These are phyloP conservation scores for Vaccinium macrocarpon DNA, from an alignment of 148 eudicot genomes.

Conservation along the genomic window DNA sequence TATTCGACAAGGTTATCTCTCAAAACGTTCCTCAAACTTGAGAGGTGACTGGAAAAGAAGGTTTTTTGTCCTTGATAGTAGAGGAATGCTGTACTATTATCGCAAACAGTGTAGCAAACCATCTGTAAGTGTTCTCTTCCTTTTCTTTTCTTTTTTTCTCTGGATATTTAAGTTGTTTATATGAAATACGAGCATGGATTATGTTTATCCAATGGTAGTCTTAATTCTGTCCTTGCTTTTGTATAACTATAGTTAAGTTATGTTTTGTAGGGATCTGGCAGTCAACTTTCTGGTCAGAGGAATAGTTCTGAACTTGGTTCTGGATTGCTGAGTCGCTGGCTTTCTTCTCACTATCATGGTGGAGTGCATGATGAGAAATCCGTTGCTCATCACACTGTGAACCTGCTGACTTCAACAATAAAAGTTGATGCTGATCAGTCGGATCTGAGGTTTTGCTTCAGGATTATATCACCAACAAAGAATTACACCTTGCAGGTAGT, in stretches of 20 bases:
- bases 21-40: constrained; percentile 89
- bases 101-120: constrained; percentile 79
- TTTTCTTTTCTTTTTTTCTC: constrained; percentile 12
- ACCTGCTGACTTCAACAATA: constrained; percentile 90
- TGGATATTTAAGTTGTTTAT: constrained; percentile 24
- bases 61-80: constrained; percentile 94
- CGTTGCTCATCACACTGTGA: constrained; percentile 94
- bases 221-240: constrained; percentile 9
- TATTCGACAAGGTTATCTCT: constrained; percentile 93
- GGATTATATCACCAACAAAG: constrained; percentile 96
- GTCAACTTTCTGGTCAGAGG: constrained; percentile 86
- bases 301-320: constrained; percentile 98
- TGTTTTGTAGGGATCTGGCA: constrained; percentile 63
- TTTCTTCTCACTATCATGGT: constrained; percentile 95
- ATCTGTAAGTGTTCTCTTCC: constrained; percentile 49
- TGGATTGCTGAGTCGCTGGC: constrained; percentile 97
- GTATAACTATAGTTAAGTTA: constrained; percentile 21
- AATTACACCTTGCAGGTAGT: constrained; percentile 91
- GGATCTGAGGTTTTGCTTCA: constrained; percentile 93
- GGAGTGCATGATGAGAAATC: constrained; percentile 95
- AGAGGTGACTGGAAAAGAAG: constrained; percentile 99
- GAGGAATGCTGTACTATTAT: constrained; percentile 93
- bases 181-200: background rate
- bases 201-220: background rate
- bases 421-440: constrained; percentile 99